These are phyloP conservation scores for Termitomyces sp. DNA, from an alignment of 768 basidiomycete species.

Conservation along the genomic window DNA sequence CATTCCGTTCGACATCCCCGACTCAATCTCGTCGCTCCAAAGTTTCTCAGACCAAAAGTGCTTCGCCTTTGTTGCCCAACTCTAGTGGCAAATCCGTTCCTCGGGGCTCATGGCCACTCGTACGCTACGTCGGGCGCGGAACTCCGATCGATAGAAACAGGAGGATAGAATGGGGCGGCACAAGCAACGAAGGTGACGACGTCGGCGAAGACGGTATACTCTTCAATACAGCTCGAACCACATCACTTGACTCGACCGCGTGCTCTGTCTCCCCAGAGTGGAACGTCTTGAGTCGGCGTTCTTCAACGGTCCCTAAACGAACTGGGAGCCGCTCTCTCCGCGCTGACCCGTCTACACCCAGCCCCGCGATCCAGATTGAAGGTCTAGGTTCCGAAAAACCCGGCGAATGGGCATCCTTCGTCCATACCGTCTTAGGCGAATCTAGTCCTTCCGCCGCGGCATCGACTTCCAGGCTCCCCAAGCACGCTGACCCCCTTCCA, in stretches of 20 bases:
- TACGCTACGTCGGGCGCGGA: slow-evolving; percentile 39
- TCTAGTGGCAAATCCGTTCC: slow-evolving; percentile 21
- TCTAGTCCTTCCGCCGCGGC: slow-evolving; percentile 13
- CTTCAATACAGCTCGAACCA: slow-evolving; percentile 29
- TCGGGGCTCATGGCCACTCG: slow-evolving; percentile 38
- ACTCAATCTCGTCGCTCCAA: slow-evolving; percentile 15
- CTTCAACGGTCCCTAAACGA: slow-evolving; percentile 21
- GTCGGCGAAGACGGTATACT: slow-evolving; percentile 42
- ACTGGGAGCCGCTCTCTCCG: slow-evolving; percentile 4
- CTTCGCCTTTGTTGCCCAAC: slow-evolving; percentile 22
- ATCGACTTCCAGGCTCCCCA: slow-evolving; percentile 5
- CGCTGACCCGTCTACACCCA: slow-evolving; percentile 12
- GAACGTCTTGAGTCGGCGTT: slow-evolving; percentile 29
- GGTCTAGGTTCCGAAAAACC: slow-evolving; percentile 25
- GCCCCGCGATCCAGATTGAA: slow-evolving; percentile 23
- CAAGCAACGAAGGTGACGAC: slow-evolving; percentile 26
- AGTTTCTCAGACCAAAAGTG: slow-evolving; percentile 15
- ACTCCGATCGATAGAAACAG: slow-evolving; percentile 42
- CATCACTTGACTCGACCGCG: slow-evolving; percentile 32
- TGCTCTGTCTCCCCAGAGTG: slow-evolving; percentile 31
- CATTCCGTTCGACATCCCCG: slow-evolving; percentile 29
- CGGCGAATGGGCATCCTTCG: slow-evolving; percentile 37
- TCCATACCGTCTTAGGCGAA: slow-evolving; percentile 29
- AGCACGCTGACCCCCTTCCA: background rate
- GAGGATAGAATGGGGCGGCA: slow-evolving; percentile 38